Percentiles rank a stretch among this genome's conserved stretches.
phyloP scores from a whole-genome alignment of 352 stramenopile species.

The Phytopythium ostracodes region DNA sequence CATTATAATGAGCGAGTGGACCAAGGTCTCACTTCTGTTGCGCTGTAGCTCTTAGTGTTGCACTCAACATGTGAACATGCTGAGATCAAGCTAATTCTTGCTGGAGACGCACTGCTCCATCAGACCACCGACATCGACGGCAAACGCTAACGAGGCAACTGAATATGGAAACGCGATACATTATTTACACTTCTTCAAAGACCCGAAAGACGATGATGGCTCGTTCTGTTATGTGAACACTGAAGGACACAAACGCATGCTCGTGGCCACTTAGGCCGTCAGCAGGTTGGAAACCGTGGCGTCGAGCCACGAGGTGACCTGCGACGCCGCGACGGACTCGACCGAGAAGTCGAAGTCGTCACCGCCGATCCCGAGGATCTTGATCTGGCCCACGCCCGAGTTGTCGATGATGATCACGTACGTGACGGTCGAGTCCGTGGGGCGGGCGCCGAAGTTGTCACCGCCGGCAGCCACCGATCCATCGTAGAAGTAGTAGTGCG shows the following conservation, averaged over 20 bases:
- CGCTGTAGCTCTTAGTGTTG: neutral
- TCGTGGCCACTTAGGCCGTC: conserved; percentile 5
- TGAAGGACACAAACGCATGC: neutral
- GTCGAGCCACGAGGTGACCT: conserved; percentile 29
- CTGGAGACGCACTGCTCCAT: too few relatives aligned
- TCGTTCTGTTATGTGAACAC: neutral
- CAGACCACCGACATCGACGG: neutral
- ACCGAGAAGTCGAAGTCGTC: conserved; percentile 39
- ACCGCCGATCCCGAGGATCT: conserved; percentile 38
- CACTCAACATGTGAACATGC: too few relatives aligned
- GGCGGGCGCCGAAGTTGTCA: conserved; percentile 39
- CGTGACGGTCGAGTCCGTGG: conserved; percentile 26
- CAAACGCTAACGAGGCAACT: neutral
- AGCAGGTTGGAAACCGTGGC: conserved; percentile 36
- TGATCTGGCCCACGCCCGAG: conserved; percentile 27
- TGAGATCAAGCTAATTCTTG: too few relatives aligned
- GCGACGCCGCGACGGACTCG: conserved; percentile 21
- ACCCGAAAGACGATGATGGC: neutral
- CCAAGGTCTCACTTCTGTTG: neutral
- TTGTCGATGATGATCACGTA: conserved; percentile 56
- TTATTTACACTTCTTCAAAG: conserved; percentile 5
- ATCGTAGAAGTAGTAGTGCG: conserved; percentile 76
- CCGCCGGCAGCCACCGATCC: conserved; percentile 30
- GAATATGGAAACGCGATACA: neutral
- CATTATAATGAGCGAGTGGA: neutral